Evolutionary conservation across 352 stramenopile species (phyloP).

Genomic region (Blastocystis hominis): DNA sequence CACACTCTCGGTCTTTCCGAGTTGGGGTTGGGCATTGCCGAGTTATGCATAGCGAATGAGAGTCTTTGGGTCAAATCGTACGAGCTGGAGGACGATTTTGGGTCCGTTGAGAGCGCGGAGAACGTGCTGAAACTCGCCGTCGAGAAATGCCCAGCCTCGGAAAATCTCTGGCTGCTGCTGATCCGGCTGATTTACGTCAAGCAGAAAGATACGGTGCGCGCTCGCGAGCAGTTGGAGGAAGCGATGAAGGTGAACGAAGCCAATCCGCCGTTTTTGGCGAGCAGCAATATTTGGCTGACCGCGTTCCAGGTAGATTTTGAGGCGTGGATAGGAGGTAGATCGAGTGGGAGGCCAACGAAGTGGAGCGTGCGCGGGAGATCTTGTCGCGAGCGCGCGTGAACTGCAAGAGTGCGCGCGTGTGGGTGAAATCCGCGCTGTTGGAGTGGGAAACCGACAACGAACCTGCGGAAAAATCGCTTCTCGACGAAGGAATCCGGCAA

Average conservation of each 20-base stretch:
- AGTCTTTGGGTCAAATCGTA: constrained; percentile 85
- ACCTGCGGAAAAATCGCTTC: constrained; percentile 71
- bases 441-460: constrained; percentile 76
- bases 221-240: constrained; percentile 82
- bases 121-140: constrained; percentile 83
- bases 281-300: constrained; percentile 79
- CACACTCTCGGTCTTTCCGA: constrained; percentile 73
- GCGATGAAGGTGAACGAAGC: constrained; percentile 90
- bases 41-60: constrained; percentile 61
- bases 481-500: constrained; percentile 77
- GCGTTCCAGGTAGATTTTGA: constrained; percentile 76
- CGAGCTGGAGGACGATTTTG: constrained; percentile 87
- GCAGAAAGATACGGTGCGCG: constrained; percentile 75
- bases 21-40: not conserved
- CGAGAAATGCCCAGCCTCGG: constrained; percentile 79
- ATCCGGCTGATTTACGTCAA: constrained; percentile 88
- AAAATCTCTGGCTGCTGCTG: constrained; percentile 80
- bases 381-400: constrained; percentile 69
- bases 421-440: constrained; percentile 93
- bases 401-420: constrained; percentile 78
- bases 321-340: constrained; percentile 61
- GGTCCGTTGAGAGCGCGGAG: constrained; percentile 72
- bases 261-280: constrained; percentile 73
- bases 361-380: constrained; percentile 77
- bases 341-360: constrained; percentile 93